A percentile compares a stretch with the other conserved stretches of the same genome.
Conservation (phyloP, 2,329 filamentous ascomycete species). For the Diaporthe vexans region DNA sequence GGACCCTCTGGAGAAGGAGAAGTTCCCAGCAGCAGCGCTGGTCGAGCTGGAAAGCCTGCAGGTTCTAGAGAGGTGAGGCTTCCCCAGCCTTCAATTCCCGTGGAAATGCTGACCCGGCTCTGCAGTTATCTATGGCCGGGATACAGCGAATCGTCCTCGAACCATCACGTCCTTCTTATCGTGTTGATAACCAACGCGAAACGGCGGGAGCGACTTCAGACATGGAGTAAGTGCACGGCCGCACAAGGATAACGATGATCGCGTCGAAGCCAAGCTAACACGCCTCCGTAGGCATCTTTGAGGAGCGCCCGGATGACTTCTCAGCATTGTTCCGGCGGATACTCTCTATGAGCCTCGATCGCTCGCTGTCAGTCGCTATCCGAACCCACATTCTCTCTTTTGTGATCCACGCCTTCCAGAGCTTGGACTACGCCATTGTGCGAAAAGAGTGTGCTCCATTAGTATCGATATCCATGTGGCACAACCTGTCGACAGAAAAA, state of each 20-base stretch:
- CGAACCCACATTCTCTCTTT: conserved; percentile 90
- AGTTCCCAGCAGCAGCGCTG: conserved; percentile 83
- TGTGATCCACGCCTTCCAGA: conserved; percentile 93
- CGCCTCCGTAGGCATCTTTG: conserved; percentile 76
- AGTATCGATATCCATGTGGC: conserved; percentile 96
- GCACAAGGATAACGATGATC: not conserved
- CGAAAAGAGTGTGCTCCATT: conserved; percentile 96
- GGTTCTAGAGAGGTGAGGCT: conserved; percentile 80
- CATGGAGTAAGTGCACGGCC: conserved; percentile 77
- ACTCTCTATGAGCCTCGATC: conserved; percentile 86
- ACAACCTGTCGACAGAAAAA: conserved; percentile 86
- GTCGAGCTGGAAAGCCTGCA: conserved; percentile 91
- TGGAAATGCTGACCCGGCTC: conserved; percentile 45
- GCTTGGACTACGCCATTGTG: conserved; percentile 87
- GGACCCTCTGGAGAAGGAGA: conserved; percentile 86
- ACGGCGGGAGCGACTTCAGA: conserved; percentile 85
- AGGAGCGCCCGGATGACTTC: conserved; percentile 83
- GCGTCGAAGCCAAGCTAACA: conserved; percentile 31
- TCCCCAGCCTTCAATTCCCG: not conserved
- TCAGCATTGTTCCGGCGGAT: conserved; percentile 90
- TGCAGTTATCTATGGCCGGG: conserved; percentile 92
- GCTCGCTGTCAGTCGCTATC: conserved; percentile 74
- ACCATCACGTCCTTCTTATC: conserved; percentile 91
- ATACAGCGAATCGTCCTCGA: conserved; percentile 89
- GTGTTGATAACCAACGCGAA: conserved; percentile 90